Base-by-base conservation (phyloP, 1,139 yeast species). In the Protomyces pachydermus region DNA sequence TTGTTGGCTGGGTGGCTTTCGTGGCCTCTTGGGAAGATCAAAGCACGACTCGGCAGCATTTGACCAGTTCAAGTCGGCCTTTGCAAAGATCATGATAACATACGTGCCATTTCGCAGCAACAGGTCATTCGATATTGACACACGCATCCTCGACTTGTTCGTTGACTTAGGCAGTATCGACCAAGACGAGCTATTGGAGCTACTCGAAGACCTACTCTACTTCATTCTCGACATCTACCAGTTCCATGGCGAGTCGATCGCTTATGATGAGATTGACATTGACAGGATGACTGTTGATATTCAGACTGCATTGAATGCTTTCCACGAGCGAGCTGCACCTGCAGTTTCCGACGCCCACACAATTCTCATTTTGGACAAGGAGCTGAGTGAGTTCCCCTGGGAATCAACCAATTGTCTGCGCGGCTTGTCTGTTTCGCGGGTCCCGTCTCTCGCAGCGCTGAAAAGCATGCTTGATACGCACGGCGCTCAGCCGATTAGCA, bases 1-100 rank as follows among this genome's bases (percentile, higher is more conserved):
- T 35, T 77, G 78, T 65, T 90, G 97, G 95, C 74, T 91, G 54
- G 91, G 95, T n/a, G 95, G 95, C 0, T 87, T 90, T 68, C 76
- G 76, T 53, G 86, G 91, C 0, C 71, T 88, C 1, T 86, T 89
- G 71, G 74, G 77, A 12, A 4, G 18, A 12, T 20, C 45, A 4
- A 23, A 52, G 42, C 56, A 28, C 20, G 58, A 51, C 48, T 34
- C 52, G 35, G 50, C 16, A 25, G 38, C 39, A 20, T 60, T 54
- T 42, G 38, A 25, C 14, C 50, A 16, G 3, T 64, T 64, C 23
- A 45, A 45, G 6, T 16, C 12, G 14, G 38, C 62, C n/a, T 56
- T 64, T 37, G 64, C 60, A 16, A 52, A 56, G 14, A 58, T 64
- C 45, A 60, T 64, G 50, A 39, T 42, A 14, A 60, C 61, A 25